Percentiles rank a stretch among this genome's conserved stretches.
Evolutionary conservation across 2,329 filamentous ascomycete genomes (phyloP).

Genomic region (Metarhizium guizhouense): DNA sequence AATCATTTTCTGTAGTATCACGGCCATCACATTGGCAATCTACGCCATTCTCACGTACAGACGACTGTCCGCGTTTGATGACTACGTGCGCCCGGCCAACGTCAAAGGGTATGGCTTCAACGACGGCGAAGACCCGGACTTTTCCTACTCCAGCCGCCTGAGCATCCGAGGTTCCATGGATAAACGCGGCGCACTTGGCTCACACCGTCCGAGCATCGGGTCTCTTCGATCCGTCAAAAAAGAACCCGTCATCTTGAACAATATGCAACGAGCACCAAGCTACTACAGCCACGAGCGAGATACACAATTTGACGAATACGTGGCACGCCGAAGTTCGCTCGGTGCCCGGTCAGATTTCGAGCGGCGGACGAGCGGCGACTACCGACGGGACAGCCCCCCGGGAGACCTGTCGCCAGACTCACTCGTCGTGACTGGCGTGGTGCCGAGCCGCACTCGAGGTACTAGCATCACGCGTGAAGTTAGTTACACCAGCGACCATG

Average conservation of each 20-base stretch:
- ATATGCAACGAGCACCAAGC: constrained; percentile 15
- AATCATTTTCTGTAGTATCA: constrained; percentile 23
- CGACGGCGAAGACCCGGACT: constrained; percentile 21
- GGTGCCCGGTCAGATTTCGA: constrained; percentile 17
- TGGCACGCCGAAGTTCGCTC: constrained; percentile 23
- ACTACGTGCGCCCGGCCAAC: constrained; percentile 40
- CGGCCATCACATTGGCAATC: constrained; percentile 32
- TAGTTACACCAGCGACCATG: constrained; percentile 29
- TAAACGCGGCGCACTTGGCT: constrained; percentile 16
- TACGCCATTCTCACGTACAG: constrained; percentile 40
- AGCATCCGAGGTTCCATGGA: constrained; percentile 16
- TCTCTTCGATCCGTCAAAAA: constrained; percentile 8
- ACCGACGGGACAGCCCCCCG: constrained; percentile 16
- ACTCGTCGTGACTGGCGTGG: neutral
- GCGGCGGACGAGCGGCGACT: constrained; percentile 22
- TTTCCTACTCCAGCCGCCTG: constrained; percentile 14
- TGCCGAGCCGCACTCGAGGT: constrained; percentile 15
- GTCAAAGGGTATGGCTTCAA: constrained; percentile 39
- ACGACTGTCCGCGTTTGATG: constrained; percentile 38
- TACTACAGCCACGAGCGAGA: constrained; percentile 36
- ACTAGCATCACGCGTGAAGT: constrained; percentile 18
- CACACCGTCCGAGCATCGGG: constrained; percentile 21
- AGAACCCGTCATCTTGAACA: constrained; percentile 14
- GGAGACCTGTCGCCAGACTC: constrained; percentile 4
- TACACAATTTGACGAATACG: constrained; percentile 38